phyloP scores from a whole-genome alignment of 148 eudicot species.

The Spergularia bocconei region DNA sequence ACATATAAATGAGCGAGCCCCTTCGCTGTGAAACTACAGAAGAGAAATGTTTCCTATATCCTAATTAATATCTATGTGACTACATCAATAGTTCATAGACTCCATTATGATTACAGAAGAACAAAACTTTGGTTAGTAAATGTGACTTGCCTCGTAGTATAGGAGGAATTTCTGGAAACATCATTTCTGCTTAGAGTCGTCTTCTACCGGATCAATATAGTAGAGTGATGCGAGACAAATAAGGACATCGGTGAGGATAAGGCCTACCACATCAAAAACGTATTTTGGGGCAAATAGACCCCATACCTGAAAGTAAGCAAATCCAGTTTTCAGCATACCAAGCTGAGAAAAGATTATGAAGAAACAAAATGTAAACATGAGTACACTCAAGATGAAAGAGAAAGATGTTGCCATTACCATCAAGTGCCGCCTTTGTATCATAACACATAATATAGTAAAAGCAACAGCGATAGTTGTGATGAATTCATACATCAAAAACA shows the following conservation, averaged over 20 bases:
- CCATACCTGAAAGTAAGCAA: slow-evolving; percentile 74
- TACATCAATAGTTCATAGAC: background rate
- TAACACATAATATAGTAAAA: slow-evolving; percentile 70
- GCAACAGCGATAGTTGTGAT: slow-evolving; percentile 47
- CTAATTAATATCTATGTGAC: background rate
- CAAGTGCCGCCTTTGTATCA: slow-evolving; percentile 89
- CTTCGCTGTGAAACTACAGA: background rate
- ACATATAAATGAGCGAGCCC: no score
- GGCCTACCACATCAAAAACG: slow-evolving; percentile 87
- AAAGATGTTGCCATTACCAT: slow-evolving; percentile 55
- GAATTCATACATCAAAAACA: slow-evolving; percentile 77
- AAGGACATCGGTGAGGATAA: slow-evolving; percentile 60
- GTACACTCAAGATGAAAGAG: slow-evolving; percentile 14
- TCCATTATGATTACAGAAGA: background rate
- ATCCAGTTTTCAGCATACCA: background rate
- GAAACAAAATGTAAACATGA: background rate
- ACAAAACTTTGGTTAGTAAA: background rate
- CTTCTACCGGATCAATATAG: slow-evolving; percentile 46
- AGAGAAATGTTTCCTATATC: background rate
- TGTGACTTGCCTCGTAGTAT: slow-evolving; percentile 5
- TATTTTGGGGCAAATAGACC: slow-evolving; percentile 96
- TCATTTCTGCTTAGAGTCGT: slow-evolving; percentile 22
- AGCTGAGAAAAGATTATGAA: background rate
- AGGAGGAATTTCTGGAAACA: background rate
- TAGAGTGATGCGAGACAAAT: slow-evolving; percentile 61